Base-by-base conservation (phyloP, 495 filamentous ascomycete genomes). In the Collariella sp. region DNA sequence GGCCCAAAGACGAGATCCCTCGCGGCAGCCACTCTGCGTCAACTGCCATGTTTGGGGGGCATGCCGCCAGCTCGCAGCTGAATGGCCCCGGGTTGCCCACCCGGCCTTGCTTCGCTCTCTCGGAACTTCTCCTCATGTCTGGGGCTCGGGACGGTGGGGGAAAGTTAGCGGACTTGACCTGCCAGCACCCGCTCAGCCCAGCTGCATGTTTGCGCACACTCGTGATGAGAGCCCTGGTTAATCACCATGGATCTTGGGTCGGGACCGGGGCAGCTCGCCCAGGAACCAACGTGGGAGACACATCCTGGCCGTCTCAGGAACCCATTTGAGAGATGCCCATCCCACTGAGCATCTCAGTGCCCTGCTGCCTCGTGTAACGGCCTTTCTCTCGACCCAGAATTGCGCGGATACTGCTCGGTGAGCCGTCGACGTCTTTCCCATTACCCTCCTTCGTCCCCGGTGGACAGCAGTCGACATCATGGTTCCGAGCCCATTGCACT, bases 381-480 rank as follows among this genome's bases (percentile, higher is more conserved):
- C 26, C 26, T 31, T 31, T 31, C 26, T 31, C 26, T 31, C 26
- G 26, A 31, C 5, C 26, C n/a, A n/a, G n/a, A n/a, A n/a, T n/a
- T n/a, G n/a, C n/a, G n/a, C n/a, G n/a, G n/a, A n/a, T n/a, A n/a
- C n/a, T n/a, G n/a, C n/a, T n/a, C n/a, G n/a, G n/a, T n/a, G n/a
- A n/a, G 9, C 26, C 26, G 26, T 9, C 26, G 26, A 31, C 18
- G 2, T 24, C 15, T 39, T 35, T 24, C 6, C 16, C 19, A 22
- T 3, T 33, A 16, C 44, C 22, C 10, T 16, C 10, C 5, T 18
- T 34, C 3, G 24, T 13, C 11, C 23, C 49, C 44, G 48, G 56
- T 52, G 46, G 47, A n/a, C n/a, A n/a, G 33, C 19, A 12, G 46
- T 15, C 10, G 3, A 39, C 15, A 44, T 45, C 45, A 66, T 64